Base-by-base conservation (phyloP, 768 basidiomycete genomes). In the Polyporus arcularius region DNA sequence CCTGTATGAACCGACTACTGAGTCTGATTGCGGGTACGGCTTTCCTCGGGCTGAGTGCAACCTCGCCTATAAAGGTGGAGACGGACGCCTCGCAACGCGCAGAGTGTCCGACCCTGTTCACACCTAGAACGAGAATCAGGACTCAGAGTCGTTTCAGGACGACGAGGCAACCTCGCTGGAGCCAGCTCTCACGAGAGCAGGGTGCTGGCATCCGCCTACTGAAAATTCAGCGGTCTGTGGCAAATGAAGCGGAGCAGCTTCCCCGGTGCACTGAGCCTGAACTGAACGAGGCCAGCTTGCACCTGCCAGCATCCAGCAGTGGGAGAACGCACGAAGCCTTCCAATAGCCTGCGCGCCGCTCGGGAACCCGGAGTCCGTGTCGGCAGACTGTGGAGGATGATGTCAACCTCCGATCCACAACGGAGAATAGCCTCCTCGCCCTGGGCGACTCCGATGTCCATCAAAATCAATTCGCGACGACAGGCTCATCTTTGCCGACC, bases 391-490 rank as follows among this genome's bases (percentile, higher is more conserved):
- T 43, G 39, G 26, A 40, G 41, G 62, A 31, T 63, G 62, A 63
- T 63, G 62, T 63, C 62, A 63, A 63, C 57, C 38, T 63, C 62
- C 62, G 62, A 63, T 63, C 42, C 42, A 46, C 14, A 46, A 59
- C 62, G 62, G 62, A 63, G 57, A 41, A 26, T 18, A 10, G 21
- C 28, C 21, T 12, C 21, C 46, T 11, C 21, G 21, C 46, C 12
- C 14, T 21, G 43, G n/a, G 46, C 46, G 21, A 7, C 46, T 48
- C 35, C 21, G 21, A 26, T 26, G 21, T 26, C 21, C 21, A 48
- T 48, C 46, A 48, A 48, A 48, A 48, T 48, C 46, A 48, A 30
- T 48, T 48, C 28, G 46, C 26, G 28, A 18, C 46, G 46, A 47
- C 18, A 21, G 21, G 46, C 18, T 26, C 21, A 48, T 11, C 26